phyloP scores from a whole-genome alignment of 164 flowering plant genomes.

The Hamamelis virginiana region DNA sequence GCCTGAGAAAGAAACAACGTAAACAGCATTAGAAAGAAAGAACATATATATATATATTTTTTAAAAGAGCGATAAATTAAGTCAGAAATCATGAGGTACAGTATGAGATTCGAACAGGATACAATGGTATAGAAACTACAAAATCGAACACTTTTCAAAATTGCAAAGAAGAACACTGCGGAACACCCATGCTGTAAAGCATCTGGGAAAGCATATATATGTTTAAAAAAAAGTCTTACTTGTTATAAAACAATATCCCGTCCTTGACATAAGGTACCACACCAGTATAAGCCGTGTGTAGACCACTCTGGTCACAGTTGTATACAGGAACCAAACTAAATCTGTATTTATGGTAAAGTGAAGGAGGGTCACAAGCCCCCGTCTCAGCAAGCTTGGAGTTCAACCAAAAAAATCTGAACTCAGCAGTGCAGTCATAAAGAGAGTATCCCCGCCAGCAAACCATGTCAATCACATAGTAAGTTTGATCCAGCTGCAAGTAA shows the following conservation, averaged over 20 bases:
- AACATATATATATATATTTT: constrained; percentile 1
- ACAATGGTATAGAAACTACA: no score
- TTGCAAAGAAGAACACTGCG: no score
- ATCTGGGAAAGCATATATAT: no score
- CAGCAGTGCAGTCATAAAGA: constrained; percentile 84
- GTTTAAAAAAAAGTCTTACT: constrained; percentile 39
- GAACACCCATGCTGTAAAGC: no score
- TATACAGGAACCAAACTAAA: constrained; percentile 77
- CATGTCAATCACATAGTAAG: constrained; percentile 94
- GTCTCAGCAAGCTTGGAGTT: constrained; percentile 86
- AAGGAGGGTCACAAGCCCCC: constrained; percentile 82
- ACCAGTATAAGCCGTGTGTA: constrained; percentile 65
- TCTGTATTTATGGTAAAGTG: constrained; percentile 66
- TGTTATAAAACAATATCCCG: constrained; percentile 88
- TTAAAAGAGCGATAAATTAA: not conserved
- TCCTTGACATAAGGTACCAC: constrained; percentile 76
- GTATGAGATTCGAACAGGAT: no score
- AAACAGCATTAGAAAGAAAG: not conserved
- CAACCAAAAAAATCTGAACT: constrained; percentile 95
- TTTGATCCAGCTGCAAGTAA: constrained; percentile 71
- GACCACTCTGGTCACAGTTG: constrained; percentile 68
- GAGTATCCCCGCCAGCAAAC: constrained; percentile 93
- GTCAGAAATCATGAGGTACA: not conserved
- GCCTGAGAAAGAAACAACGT: constrained; percentile 41
- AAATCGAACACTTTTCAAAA: no score